Conservation (phyloP, 2,329 filamentous ascomycete species). For the Alternaria sp. region DNA sequence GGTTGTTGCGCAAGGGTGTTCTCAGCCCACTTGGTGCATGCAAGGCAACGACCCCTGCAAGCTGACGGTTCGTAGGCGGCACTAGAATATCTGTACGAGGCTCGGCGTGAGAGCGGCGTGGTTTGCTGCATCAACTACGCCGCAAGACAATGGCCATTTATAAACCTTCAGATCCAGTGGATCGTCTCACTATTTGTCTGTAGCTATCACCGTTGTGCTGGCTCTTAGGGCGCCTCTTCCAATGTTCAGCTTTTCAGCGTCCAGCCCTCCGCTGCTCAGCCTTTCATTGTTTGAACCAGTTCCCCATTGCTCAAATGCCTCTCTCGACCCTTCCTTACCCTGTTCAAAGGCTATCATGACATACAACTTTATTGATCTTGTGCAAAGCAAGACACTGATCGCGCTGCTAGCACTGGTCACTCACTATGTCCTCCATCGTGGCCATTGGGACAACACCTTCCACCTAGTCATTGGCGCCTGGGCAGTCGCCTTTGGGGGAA, state of each 20-base stretch:
- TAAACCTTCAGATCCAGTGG: background rate
- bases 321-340: background rate
- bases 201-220: background rate
- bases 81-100: background rate
- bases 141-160: background rate
- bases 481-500: conserved; percentile 25
- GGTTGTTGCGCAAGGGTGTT: conserved; percentile 1
- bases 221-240: background rate
- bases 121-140: background rate
- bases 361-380: conserved; percentile 17
- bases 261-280: background rate
- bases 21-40: background rate
- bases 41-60: background rate
- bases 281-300: background rate
- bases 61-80: background rate
- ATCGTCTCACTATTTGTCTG: background rate
- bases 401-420: conserved; percentile 35
- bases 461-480: conserved; percentile 28
- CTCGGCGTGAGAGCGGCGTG: background rate
- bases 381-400: conserved; percentile 32
- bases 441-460: conserved; percentile 38
- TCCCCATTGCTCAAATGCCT: background rate
- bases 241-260: conserved; percentile 3
- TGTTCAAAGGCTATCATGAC: background rate
- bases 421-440: conserved; percentile 33